Conservation (phyloP, 805 yeast genomes). For the Dipodascus geniculatus region DNA sequence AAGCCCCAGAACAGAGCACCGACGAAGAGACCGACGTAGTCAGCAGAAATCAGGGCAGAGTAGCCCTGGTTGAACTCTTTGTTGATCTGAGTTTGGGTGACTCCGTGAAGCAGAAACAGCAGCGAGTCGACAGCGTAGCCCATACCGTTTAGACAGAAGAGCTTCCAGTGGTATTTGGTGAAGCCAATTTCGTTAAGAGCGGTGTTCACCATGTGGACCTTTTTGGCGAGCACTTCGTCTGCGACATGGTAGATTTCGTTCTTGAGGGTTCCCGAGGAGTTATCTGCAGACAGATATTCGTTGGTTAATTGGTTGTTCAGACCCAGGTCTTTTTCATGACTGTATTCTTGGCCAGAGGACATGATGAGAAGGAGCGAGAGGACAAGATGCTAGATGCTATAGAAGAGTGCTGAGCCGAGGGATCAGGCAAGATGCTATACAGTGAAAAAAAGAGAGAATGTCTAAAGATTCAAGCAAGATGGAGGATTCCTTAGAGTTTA, state of each 20-base stretch:
- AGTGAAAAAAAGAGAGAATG: no score
- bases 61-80: conserved; percentile 34
- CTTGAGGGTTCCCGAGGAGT: neutral
- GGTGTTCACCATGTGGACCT: conserved; percentile 25
- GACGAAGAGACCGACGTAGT: conserved; percentile 35
- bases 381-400: no score
- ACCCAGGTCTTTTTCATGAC: neutral
- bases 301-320: neutral
- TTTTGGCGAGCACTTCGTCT: neutral
- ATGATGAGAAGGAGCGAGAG: neutral
- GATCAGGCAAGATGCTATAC: no score
- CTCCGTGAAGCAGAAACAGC: conserved; percentile 34
- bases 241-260: neutral
- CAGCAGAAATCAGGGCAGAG: conserved; percentile 31
- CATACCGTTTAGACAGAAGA: conserved; percentile 39
- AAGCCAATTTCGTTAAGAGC: conserved; percentile 50
- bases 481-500: no score
- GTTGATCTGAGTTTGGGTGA: conserved; percentile 35
- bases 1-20: conserved; percentile 46
- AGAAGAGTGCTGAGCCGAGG: no score
- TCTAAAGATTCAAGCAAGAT: no score
- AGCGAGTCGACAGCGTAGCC: conserved; percentile 46
- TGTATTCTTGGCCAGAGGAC: neutral
- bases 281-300: neutral
- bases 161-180: conserved; percentile 39